A percentile compares a stretch with the other conserved stretches of the same genome.
phyloP scores from a whole-genome alignment of 306 rosid genomes.

The Chamaecrista fasciculata region DNA sequence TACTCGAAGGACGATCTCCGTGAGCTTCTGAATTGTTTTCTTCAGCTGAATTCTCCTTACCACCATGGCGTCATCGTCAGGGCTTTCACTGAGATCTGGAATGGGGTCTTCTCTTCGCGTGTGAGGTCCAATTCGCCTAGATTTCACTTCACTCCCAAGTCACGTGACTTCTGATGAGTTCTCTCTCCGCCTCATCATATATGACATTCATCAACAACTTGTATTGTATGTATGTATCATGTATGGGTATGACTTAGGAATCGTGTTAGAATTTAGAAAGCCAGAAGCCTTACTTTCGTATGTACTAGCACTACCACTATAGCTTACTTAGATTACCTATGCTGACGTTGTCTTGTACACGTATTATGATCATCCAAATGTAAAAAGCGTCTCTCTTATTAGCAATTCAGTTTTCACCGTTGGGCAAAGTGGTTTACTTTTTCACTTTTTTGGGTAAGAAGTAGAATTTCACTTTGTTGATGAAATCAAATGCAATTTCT shows the following conservation, averaged over 20 bases:
- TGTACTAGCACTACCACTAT: neutral
- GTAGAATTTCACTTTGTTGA: neutral
- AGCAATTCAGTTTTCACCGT: slow-evolving; percentile 10
- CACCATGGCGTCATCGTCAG: slow-evolving; percentile 75
- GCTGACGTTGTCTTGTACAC: slow-evolving; percentile 18
- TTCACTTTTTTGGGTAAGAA: neutral
- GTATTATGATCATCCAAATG: slow-evolving; percentile 8
- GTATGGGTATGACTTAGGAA: too few species aligned
- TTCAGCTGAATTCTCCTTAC: slow-evolving; percentile 72
- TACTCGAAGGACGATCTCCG: slow-evolving; percentile 73
- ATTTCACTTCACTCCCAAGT: slow-evolving; percentile 33
- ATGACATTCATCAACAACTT: too few species aligned
- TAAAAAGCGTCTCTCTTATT: neutral
- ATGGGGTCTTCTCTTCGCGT: slow-evolving; percentile 55
- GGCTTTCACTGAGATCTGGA: slow-evolving; percentile 94
- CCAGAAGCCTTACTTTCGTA: neutral
- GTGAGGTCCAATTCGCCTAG: slow-evolving; percentile 32
- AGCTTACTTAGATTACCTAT: neutral
- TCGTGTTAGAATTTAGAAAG: too few species aligned
- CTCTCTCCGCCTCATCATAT: too few species aligned
- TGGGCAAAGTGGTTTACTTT: neutral
- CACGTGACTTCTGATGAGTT: slow-evolving; percentile 55
- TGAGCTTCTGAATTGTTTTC: slow-evolving; percentile 74
- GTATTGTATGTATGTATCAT: too few species aligned
- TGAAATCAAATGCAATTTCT: too few species aligned